Conservation (phyloP, 441 rosid genomes). For the Breynia disticha region DNA sequence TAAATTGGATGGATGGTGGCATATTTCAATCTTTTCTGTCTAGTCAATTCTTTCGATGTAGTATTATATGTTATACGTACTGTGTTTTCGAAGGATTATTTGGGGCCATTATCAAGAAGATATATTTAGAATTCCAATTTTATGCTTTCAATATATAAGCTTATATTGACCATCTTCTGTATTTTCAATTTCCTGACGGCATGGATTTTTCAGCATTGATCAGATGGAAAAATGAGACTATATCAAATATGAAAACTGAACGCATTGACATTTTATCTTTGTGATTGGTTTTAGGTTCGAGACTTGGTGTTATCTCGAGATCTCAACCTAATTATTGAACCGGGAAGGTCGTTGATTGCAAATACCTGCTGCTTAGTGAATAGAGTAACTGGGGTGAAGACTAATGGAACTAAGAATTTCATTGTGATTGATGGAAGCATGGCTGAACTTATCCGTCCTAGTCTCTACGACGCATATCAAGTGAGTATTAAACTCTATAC, state of each 20-base stretch:
- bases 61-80: too few relatives aligned
- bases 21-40: too few relatives aligned
- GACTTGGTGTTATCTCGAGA: slow-evolving; percentile 69
- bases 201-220: too few relatives aligned
- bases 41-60: too few relatives aligned
- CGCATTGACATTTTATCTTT: not conserved
- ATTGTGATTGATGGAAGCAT: slow-evolving; percentile 95
- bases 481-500: slow-evolving; percentile 25
- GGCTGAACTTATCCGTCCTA: slow-evolving; percentile 98
- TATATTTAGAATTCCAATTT: too few relatives aligned
- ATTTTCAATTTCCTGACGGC: too few relatives aligned
- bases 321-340: slow-evolving; percentile 90
- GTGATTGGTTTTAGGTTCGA: slow-evolving; percentile 45
- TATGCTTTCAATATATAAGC: too few relatives aligned
- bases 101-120: too few relatives aligned
- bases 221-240: not conserved
- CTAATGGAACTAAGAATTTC: slow-evolving; percentile 87
- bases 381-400: slow-evolving; percentile 92
- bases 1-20: not conserved
- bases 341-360: slow-evolving; percentile 93
- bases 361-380: slow-evolving; percentile 90
- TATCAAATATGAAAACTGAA: not conserved
- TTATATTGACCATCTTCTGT: too few relatives aligned
- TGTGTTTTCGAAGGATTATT: too few relatives aligned
- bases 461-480: slow-evolving; percentile 96